Conservation (phyloP, 140 eudicot species). For the Flaveria floridana region DNA sequence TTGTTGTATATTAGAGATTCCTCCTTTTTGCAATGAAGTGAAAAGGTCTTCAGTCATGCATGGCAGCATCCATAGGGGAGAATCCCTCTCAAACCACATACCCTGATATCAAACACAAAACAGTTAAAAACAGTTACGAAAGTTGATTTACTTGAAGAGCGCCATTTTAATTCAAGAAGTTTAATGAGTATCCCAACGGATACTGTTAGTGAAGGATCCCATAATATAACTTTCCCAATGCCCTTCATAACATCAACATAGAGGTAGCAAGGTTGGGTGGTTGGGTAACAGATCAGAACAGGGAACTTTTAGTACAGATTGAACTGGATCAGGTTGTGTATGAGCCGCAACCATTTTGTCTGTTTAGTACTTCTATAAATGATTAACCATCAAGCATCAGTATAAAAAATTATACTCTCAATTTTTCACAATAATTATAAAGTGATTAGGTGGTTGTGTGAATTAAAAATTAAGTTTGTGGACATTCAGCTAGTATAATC, state of each 20-base stretch:
- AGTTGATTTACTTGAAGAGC: not conserved
- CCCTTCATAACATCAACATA: not conserved
- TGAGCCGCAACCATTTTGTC: slow-evolving; percentile 3
- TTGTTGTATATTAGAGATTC: slow-evolving; percentile 57
- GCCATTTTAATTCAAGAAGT: not conserved
- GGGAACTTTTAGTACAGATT: not conserved
- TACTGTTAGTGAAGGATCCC: not conserved
- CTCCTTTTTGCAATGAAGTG: slow-evolving; percentile 48
- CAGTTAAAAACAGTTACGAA: not conserved
- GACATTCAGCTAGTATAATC: not conserved
- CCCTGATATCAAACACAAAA: slow-evolving; percentile 49
- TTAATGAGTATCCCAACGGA: not conserved
- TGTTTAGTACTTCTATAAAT: not conserved
- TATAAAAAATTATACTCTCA: not conserved
- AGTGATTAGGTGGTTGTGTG: not conserved
- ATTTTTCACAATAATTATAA: not conserved
- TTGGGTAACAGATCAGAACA: not conserved
- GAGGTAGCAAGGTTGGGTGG: not conserved
- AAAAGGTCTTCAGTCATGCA: slow-evolving; percentile 73
- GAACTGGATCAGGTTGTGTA: not conserved
- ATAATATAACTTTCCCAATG: not conserved
- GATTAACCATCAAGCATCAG: not conserved
- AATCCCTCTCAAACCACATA: slow-evolving; percentile 76
- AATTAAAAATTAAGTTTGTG: not conserved
- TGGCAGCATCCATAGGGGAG: slow-evolving; percentile 87